A percentile compares a stretch with the other conserved stretches of the same genome.
phyloP scores from a whole-genome alignment of 1,284 basidiomycete genomes.

The Farysia itapuensis region DNA sequence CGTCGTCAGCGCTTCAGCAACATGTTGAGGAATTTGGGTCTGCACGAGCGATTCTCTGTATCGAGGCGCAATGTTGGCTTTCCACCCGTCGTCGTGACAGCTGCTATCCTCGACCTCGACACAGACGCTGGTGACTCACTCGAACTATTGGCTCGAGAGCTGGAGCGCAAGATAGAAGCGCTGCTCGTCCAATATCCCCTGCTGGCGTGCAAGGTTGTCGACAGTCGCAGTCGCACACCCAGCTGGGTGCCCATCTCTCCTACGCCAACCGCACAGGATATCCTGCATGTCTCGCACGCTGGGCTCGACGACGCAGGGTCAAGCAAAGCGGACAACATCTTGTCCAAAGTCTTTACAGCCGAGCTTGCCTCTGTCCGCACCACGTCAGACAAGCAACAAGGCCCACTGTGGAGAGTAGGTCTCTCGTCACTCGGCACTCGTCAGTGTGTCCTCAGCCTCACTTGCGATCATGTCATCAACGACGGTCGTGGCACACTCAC shows the following conservation, averaged over 20 bases:
- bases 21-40: conserved; percentile 1
- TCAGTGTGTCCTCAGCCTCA: conserved; percentile 4
- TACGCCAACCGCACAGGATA: conserved; percentile 4
- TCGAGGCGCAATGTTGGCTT: conserved; percentile 9
- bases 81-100: conserved; percentile 7
- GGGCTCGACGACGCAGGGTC: not conserved
- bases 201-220: conserved; percentile 6
- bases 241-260: conserved; percentile 2
- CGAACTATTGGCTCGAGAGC: not conserved
- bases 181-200: conserved; percentile 5
- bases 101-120: conserved; percentile 10
- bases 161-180: conserved; percentile 4
- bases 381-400: conserved; percentile 1
- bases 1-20: too few relatives aligned
- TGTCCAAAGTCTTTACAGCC: not conserved
- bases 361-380: not conserved
- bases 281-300: conserved; percentile 3
- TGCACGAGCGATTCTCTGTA: conserved; percentile 21
- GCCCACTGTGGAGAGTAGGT: conserved; percentile 10
- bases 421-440: not conserved
- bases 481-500: conserved; percentile 19
- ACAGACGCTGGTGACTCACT: not conserved
- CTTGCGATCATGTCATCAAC: conserved; percentile 24
- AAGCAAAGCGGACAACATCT: not conserved
- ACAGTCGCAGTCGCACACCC: conserved; percentile 4